Evolutionary conservation across 2,329 filamentous ascomycete genomes (phyloP), one percentile per base, ranked within the genome.

Genomic region (Beauveria sp.): DNA sequence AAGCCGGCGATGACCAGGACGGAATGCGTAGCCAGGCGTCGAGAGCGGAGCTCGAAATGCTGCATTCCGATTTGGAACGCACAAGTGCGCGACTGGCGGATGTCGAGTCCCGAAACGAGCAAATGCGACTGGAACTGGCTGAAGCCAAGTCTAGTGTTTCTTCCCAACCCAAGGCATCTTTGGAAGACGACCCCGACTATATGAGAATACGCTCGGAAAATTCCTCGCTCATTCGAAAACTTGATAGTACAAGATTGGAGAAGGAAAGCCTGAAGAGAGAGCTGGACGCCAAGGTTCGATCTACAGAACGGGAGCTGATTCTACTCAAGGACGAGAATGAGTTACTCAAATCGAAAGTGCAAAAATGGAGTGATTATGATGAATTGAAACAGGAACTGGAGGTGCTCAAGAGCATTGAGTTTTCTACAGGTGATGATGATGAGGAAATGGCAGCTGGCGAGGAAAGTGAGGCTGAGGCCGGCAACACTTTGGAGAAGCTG

Each of bases 351-450:
- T 78, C 81, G 43, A 96, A 94, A 75, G 84, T 97, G 3, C 86
- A 91, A 64, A 96, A 90, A 71, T 96, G 91, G 86, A 85, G 85
- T 66, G 94, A 99, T 72, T 99, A 99, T 71, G 92, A 97, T 40
- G 93, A 97, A 62, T 85, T 99, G 53, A 97, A 94, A 75, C 90
- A 96, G 65, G 96, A 99, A 74, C 81, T 99, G 3, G 93, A 97
- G 69, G 92, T 97, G 63, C 84, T 99, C 63, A 96, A 96, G 83
- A 96, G 93, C 66, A 97, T 99, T 67, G 94, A 99, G 72, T 96
- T 99, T 68, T 90, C 93, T 2, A 93, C 91, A 0, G 92, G 91
- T 8, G 90, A 93, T 64, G 92, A 96, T 63, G 92, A 96, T 63
- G 90, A 92, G 52, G 86, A 89, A 2, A 77, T 80, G 9, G 70